A percentile compares a stretch with the other conserved stretches of the same genome.
Evolutionary conservation across 352 stramenopile genomes (phyloP).

Genomic region (Globisporangium perplexum): DNA sequence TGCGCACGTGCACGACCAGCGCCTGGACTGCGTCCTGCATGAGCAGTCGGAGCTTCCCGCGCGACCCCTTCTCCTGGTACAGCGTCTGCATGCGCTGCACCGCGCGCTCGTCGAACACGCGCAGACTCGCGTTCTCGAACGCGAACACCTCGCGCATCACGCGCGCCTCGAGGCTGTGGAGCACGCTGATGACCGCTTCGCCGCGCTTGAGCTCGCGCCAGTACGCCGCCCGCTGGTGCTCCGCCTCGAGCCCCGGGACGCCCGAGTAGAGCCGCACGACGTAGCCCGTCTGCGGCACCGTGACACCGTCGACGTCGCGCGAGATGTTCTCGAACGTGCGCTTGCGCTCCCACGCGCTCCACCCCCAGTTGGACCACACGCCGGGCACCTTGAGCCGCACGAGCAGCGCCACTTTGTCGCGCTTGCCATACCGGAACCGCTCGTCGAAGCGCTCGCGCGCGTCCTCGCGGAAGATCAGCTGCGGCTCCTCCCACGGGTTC

Average conservation of each 20-base stretch:
- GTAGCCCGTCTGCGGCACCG: constrained; percentile 31
- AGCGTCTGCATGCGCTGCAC: constrained; percentile 4
- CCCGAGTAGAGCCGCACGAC: constrained; percentile 47
- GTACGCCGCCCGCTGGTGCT: constrained; percentile 20
- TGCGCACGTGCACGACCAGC: constrained; percentile 14
- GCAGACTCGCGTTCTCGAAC: constrained; percentile 18
- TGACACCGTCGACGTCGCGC: constrained; percentile 18
- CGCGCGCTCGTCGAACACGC: constrained; percentile 22
- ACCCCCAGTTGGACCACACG: constrained; percentile 40
- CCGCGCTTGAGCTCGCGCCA: constrained; percentile 42
- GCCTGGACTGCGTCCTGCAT: constrained; percentile 20
- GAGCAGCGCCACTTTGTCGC: constrained; percentile 45
- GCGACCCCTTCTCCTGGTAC: constrained; percentile 3
- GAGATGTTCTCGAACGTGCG: constrained; percentile 35
- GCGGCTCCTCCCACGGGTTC: constrained; percentile 45
- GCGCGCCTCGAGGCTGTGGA: constrained; percentile 32
- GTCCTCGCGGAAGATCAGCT: constrained; percentile 49
- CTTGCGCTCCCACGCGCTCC: constrained; percentile 33
- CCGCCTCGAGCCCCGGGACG: constrained; percentile 21
- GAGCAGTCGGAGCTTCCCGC: constrained; percentile 5
- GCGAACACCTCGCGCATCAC: constrained; percentile 32
- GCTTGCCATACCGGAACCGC: constrained; percentile 38
- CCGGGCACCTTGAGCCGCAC: constrained; percentile 34
- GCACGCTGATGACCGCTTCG: constrained; percentile 29
- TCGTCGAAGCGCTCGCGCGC: constrained; percentile 46